Conservation (phyloP, 1,284 basidiomycete genomes). For the Inonotus obliquus region DNA sequence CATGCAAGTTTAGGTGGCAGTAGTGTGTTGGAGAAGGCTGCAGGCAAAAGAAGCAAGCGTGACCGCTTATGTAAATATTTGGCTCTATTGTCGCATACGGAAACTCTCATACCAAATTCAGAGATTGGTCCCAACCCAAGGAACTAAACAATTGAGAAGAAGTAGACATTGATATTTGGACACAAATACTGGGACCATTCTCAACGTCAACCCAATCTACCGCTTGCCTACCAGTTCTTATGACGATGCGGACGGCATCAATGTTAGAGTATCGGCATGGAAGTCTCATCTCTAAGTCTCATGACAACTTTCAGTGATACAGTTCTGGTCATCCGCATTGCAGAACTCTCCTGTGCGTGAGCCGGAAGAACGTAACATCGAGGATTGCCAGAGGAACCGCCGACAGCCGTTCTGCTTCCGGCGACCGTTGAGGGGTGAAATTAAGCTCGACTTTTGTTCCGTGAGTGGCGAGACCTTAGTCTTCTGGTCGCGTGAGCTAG, state of each 20-base stretch:
- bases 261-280: too few relatives aligned
- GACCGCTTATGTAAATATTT: too few relatives aligned
- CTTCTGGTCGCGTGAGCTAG: too few relatives aligned
- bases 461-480: not conserved
- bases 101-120: not conserved
- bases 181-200: too few relatives aligned
- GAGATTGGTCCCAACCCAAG: not conserved
- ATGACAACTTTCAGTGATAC: too few relatives aligned
- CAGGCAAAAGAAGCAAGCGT: too few relatives aligned
- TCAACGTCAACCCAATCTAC: too few relatives aligned
- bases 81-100: not conserved
- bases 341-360: not conserved
- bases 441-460: not conserved
- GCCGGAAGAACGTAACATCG: not conserved
- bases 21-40: too few relatives aligned
- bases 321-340: not conserved
- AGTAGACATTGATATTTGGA: not conserved
- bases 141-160: not conserved
- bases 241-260: too few relatives aligned
- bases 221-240: too few relatives aligned
- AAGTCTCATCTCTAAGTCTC: too few relatives aligned
- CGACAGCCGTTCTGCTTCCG: not conserved
- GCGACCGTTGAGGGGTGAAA: not conserved
- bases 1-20: too few relatives aligned
- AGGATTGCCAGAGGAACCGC: not conserved